A percentile compares a stretch with the other conserved stretches of the same genome.
phyloP scores from a whole-genome alignment of 495 filamentous ascomycete species.

The Penicillium salamii region DNA sequence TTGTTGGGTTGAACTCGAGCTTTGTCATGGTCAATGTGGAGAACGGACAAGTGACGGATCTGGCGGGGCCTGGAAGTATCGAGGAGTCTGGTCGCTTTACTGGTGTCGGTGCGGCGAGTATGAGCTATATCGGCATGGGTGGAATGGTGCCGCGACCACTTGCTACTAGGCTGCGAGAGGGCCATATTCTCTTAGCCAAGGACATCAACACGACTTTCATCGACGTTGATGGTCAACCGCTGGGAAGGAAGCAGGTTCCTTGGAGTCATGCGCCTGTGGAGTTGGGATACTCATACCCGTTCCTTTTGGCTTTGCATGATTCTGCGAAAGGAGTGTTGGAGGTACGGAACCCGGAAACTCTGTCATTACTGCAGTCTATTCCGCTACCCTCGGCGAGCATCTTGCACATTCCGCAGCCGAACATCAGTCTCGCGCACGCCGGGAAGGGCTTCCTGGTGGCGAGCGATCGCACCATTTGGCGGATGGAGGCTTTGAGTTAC shows the following conservation, averaged over 20 bases:
- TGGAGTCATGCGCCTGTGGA: constrained; percentile 87
- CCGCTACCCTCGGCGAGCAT: constrained; percentile 73
- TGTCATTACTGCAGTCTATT: constrained; percentile 83
- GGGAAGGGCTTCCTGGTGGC: constrained; percentile 91
- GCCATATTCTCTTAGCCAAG: constrained; percentile 84
- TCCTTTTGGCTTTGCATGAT: constrained; percentile 81
- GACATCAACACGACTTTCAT: constrained; percentile 96
- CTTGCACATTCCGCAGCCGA: constrained; percentile 91
- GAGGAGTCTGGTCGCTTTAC: constrained; percentile 63
- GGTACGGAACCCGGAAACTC: constrained; percentile 86
- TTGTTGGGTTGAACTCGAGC: constrained; percentile 82
- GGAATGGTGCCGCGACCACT: constrained; percentile 87
- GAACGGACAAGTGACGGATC: constrained; percentile 63
- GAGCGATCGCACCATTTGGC: constrained; percentile 88
- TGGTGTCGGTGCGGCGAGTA: constrained; percentile 68
- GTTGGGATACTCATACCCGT: constrained; percentile 94
- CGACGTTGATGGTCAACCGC: constrained; percentile 72
- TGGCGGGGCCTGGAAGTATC: constrained; percentile 75
- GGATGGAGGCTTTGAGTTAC: constrained; percentile 92
- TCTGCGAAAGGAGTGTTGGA: constrained; percentile 83
- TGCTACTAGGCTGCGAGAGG: constrained; percentile 75
- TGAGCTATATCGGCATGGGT: constrained; percentile 94
- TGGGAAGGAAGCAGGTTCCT: constrained; percentile 83
- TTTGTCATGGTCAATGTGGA: constrained; percentile 89
- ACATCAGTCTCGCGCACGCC: constrained; percentile 85